A percentile compares a stretch with the other conserved stretches of the same genome.
These are phyloP conservation scores for Pseudogymnoascus sp. DNA, from an alignment of 2,329 filamentous ascomycete genomes.

Conservation along the genomic window DNA sequence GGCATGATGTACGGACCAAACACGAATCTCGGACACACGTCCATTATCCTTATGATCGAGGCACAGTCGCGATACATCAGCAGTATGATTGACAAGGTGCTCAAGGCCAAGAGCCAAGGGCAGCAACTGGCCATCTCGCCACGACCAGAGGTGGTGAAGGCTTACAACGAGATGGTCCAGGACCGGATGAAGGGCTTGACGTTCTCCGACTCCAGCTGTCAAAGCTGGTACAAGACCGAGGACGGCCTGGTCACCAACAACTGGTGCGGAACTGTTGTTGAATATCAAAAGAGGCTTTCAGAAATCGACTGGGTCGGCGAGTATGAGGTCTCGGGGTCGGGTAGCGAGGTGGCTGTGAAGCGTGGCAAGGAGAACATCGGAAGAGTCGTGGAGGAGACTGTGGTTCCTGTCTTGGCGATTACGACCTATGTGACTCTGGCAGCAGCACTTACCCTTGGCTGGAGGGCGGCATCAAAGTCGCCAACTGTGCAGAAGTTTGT, in stretches of 20 bases:
- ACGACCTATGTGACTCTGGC: constrained; percentile 9
- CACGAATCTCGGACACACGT: constrained; percentile 41
- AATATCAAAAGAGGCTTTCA: constrained; percentile 42
- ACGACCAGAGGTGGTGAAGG: constrained; percentile 29
- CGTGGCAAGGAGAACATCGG: constrained; percentile 24
- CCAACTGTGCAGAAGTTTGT: background rate
- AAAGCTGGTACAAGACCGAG: constrained; percentile 48
- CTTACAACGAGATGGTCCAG: constrained; percentile 41
- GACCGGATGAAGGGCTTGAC: constrained; percentile 32
- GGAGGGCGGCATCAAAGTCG: background rate
- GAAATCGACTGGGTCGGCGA: constrained; percentile 36
- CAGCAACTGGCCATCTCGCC: constrained; percentile 38
- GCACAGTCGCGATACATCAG: constrained; percentile 47
- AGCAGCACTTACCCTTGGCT: background rate
- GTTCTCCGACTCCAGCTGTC: constrained; percentile 47
- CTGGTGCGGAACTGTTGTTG: constrained; percentile 43
- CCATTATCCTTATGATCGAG: constrained; percentile 55
- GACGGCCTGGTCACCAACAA: constrained; percentile 49
- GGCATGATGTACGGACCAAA: constrained; percentile 51
- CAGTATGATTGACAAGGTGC: constrained; percentile 39
- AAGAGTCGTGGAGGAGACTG: constrained; percentile 30
- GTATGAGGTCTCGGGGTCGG: constrained; percentile 32
- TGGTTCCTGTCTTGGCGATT: constrained; percentile 20
- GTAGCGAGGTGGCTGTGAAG: constrained; percentile 18
- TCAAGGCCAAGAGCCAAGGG: constrained; percentile 35